These are phyloP conservation scores for Acer saccharum DNA, from an alignment of 345 rosid species.

Conservation along the genomic window DNA sequence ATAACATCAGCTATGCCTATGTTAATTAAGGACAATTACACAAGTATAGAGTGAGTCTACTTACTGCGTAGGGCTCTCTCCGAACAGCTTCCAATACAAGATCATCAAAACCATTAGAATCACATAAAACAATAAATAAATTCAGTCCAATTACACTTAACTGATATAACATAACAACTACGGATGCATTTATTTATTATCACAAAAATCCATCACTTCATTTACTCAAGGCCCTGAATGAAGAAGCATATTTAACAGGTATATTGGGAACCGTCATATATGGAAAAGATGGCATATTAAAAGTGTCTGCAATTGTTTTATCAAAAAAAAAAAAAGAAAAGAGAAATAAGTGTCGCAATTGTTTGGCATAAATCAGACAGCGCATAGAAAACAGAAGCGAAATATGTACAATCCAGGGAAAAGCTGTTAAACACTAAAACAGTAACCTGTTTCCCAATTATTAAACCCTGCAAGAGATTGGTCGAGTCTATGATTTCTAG, in stretches of 20 bases:
- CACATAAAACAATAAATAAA: background rate
- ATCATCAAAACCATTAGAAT: conserved; percentile 35
- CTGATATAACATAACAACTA: background rate
- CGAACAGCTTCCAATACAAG: conserved; percentile 61
- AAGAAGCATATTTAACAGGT: no score
- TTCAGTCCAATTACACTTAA: background rate
- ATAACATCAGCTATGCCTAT: background rate
- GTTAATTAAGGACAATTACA: background rate
- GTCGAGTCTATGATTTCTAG: background rate
- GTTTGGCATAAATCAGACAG: background rate
- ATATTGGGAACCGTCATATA: background rate
- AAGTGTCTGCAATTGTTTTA: no score
- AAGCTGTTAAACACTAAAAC: background rate
- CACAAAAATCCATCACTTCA: background rate
- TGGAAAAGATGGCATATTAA: background rate
- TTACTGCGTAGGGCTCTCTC: conserved; percentile 65
- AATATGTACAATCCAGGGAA: background rate
- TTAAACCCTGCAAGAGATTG: background rate
- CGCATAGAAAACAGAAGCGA: background rate
- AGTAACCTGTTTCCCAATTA: background rate
- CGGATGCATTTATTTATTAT: background rate
- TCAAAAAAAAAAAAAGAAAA: no score
- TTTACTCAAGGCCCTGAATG: background rate
- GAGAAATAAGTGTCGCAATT: background rate
- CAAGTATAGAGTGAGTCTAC: conserved; percentile 30